Base-by-base conservation (phyloP, 1,284 basidiomycete genomes). In the Heterobasidion irregulare region DNA sequence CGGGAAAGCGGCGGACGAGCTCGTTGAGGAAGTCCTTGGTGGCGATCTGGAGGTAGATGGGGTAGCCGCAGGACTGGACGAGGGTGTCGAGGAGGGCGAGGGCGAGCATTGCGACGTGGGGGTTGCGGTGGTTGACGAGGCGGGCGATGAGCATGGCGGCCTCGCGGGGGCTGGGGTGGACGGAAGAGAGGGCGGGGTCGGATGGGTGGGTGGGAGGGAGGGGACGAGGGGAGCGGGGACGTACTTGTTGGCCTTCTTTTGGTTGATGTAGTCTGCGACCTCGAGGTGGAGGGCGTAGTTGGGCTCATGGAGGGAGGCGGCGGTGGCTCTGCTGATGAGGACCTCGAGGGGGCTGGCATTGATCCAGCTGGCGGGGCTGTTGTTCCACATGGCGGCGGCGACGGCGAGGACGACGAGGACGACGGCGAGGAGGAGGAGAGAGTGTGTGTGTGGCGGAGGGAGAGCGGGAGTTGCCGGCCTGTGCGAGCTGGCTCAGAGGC, bases 21-120 rank as follows among this genome's bases (percentile, higher is more conserved):
- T 98, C 96, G 71, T 99, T 99, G 18, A 99, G 78, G 66, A 99
- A 99, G 68, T 98, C 97, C 68, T 99, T 99, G 26, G 97, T 99
- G n/a, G 91, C 81, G 63, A 99, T 91, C 70, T 99, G 96, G 26
- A 99, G 86, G 66, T 99, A 96, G 58, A 99, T 89, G 0, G 95
- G 86, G 72, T 99, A 99, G 64, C 96, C 96, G 68, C 95, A 98
- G 51, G 92, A 88, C 68, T 95, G 92, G 53, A 98, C 91, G 52
- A 99, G 85, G 12, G 93, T 94, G 69, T 98, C 94, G 59, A 99
- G 84, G 3, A 98, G 78, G 4, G 87, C 75, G 36, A 92, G 79
- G 1, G 90, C 84, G 41, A 97, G 83, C 63, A 94, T 82, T 26
- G 92, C 86, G 60, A 96, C 80, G 67, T 97, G 93, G 1, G 92